These are phyloP conservation scores for Ustilago hordei DNA, from an alignment of 1,284 basidiomycete species.

Conservation along the genomic window DNA sequence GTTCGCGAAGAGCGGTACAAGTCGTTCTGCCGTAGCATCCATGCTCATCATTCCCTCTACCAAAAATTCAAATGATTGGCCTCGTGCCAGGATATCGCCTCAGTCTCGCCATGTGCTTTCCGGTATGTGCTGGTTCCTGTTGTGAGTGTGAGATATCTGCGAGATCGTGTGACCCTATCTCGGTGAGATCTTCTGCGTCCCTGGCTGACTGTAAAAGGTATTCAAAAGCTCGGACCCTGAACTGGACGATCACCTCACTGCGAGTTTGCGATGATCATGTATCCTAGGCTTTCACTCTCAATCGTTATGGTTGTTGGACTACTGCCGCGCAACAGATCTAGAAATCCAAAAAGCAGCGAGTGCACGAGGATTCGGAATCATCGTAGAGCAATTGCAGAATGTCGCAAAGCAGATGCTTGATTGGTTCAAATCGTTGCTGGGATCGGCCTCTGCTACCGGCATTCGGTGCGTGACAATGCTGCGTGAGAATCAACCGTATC, in stretches of 20 bases:
- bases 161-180: no score
- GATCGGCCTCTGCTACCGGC: slow-evolving; percentile 5
- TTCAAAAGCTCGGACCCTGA: neutral
- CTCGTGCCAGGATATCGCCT: slow-evolving; percentile 44
- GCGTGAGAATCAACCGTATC: neutral
- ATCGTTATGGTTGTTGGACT: no score
- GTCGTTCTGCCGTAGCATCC: slow-evolving; percentile 21
- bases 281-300: no score
- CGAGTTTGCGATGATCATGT: neutral
- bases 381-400: neutral
- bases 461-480: slow-evolving; percentile 1
- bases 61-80: slow-evolving; percentile 50
- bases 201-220: neutral
- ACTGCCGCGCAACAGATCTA: no score
- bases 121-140: no score
- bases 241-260: neutral
- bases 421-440: slow-evolving; percentile 2
- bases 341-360: no score
- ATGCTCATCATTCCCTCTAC: slow-evolving; percentile 37
- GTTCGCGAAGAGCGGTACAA: neutral
- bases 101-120: neutral
- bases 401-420: slow-evolving; percentile 2
- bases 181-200: neutral
- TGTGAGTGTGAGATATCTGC: no score
- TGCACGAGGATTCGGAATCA: neutral